Percentiles rank a stretch among this genome's conserved stretches.
Conservation (phyloP, 768 basidiomycete species). For the Jaapia argillacea region DNA sequence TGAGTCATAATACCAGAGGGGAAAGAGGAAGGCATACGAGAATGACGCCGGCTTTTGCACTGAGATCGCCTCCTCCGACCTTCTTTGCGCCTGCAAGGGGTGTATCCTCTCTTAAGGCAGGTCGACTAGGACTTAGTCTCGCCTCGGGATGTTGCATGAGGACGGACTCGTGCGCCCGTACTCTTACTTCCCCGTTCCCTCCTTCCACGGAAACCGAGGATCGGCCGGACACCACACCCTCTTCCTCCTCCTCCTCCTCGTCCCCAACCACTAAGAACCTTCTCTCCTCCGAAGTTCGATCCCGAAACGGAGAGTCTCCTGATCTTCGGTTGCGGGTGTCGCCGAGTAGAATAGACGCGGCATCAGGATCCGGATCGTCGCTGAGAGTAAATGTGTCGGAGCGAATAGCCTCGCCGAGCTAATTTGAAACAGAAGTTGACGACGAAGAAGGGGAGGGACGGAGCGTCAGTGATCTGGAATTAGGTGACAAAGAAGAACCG, state of each 20-base stretch:
- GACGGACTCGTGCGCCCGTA: background rate
- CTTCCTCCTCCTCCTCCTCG: too few relatives aligned
- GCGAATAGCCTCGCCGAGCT: constrained; percentile 11
- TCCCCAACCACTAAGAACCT: background rate
- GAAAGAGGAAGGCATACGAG: background rate
- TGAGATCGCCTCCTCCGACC: constrained; percentile 41
- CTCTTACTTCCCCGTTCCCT: too few relatives aligned
- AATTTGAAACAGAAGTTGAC: background rate
- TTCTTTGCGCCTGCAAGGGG: too few relatives aligned
- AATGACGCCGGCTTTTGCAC: background rate
- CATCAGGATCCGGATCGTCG: constrained; percentile 1
- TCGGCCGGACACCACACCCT: too few relatives aligned
- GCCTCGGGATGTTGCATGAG: background rate
- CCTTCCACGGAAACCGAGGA: too few relatives aligned
- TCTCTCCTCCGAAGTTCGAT: background rate
- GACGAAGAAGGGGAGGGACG: background rate
- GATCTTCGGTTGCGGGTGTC: constrained; percentile 18
- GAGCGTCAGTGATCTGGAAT: constrained; percentile 7
- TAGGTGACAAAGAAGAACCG: too few relatives aligned
- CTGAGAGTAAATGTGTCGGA: constrained; percentile 1
- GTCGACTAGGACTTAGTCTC: background rate
- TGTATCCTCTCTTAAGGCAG: too few relatives aligned
- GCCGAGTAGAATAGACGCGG: constrained; percentile 20
- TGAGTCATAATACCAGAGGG: background rate
- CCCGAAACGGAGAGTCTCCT: background rate